A percentile compares a stretch with the other conserved stretches of the same genome.
These are phyloP conservation scores for Elsinoe batatas DNA, from an alignment of 2,329 filamentous ascomycete species.

Conservation along the genomic window DNA sequence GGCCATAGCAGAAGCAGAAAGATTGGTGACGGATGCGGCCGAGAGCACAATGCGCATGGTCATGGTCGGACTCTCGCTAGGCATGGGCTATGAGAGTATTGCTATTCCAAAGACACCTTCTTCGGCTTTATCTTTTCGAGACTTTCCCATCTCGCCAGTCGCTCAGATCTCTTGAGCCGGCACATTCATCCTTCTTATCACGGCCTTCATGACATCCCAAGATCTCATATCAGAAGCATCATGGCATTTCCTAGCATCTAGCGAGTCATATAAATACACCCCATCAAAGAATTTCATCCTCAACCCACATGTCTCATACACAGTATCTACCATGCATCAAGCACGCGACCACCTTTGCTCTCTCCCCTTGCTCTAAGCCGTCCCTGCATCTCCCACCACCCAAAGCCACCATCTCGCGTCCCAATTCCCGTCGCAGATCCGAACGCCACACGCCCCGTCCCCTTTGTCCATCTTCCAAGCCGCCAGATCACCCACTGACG, in stretches of 20 bases:
- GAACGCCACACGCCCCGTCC: neutral
- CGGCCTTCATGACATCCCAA: neutral
- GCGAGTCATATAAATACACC: neutral
- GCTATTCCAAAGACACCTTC: constrained; percentile 8
- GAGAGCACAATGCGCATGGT: constrained; percentile 31
- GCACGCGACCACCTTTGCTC: neutral
- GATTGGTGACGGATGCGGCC: constrained; percentile 28
- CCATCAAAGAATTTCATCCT: neutral
- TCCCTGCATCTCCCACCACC: neutral
- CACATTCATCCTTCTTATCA: neutral
- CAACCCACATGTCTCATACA: neutral
- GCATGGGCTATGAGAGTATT: constrained; percentile 9
- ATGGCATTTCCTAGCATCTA: constrained; percentile 4
- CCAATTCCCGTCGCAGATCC: neutral
- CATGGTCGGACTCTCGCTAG: constrained; percentile 22
- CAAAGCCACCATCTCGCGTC: neutral
- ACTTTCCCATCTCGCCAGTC: constrained; percentile 8
- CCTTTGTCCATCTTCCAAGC: too few species aligned
- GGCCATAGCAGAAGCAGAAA: constrained; percentile 28
- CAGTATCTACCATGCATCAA: neutral
- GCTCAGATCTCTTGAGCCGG: neutral
- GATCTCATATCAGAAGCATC: neutral
- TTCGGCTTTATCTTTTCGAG: constrained; percentile 3
- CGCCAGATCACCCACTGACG: neutral
- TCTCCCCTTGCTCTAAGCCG: too few species aligned